These are phyloP conservation scores for Hysterangium stoloniferum DNA, from an alignment of 768 basidiomycete species.

Conservation along the genomic window DNA sequence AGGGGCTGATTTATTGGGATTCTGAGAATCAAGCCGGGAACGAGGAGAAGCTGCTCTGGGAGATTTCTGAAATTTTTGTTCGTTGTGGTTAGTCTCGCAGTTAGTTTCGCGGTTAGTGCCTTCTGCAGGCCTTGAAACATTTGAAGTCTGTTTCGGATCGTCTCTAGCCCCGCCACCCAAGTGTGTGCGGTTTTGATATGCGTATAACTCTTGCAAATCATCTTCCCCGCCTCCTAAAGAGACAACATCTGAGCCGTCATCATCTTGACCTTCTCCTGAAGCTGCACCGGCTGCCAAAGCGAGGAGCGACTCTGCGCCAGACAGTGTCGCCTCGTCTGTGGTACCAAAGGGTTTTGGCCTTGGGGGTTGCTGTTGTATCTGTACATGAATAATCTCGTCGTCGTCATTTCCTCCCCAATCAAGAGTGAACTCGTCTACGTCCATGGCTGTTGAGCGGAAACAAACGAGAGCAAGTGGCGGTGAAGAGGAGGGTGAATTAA, in stretches of 20 bases:
- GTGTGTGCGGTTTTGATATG: conserved; percentile 33
- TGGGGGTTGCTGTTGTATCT: background rate
- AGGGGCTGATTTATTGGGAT: background rate
- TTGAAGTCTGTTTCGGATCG: conserved; percentile 2
- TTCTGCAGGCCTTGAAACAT: background rate
- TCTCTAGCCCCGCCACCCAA: conserved; percentile 7
- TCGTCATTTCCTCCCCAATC: conserved; percentile 12
- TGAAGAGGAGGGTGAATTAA: conserved; percentile 1
- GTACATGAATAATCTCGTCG: conserved; percentile 1
- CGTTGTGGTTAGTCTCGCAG: no score
- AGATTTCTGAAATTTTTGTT: background rate
- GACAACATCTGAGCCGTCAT: conserved; percentile 39
- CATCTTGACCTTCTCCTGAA: background rate
- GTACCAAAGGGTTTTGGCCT: background rate
- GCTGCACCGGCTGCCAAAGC: conserved; percentile 4
- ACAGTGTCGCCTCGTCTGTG: conserved; percentile 10
- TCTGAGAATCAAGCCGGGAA: background rate
- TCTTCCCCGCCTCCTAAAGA: conserved; percentile 66
- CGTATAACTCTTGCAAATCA: conserved; percentile 50
- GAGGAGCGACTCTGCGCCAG: conserved; percentile 10
- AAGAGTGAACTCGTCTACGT: conserved; percentile 6
- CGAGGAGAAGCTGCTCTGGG: background rate
- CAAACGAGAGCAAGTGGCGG: no score
- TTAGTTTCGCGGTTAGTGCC: background rate
- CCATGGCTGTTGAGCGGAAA: conserved; percentile 1